These are phyloP conservation scores for Gastrolobium bilobum DNA, from an alignment of 306 rosid genomes.

Conservation along the genomic window DNA sequence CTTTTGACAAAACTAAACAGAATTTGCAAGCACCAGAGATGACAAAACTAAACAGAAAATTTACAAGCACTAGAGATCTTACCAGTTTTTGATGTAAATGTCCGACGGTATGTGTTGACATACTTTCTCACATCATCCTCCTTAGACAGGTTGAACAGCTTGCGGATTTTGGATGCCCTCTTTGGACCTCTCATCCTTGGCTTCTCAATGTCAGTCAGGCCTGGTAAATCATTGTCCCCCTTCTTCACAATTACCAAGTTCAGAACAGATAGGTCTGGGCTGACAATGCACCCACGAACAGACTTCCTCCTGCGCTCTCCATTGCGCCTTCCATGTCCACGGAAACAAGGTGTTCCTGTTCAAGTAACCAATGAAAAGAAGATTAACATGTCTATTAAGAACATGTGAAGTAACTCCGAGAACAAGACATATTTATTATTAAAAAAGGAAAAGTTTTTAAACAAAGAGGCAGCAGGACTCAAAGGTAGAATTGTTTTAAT, in stretches of 20 bases:
- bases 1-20: not conserved
- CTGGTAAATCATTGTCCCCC: constrained; percentile 57
- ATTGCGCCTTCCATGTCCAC: constrained; percentile 59
- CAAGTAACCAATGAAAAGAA: not conserved
- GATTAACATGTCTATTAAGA: not conserved
- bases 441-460: not conserved
- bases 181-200: constrained; percentile 64
- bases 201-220: constrained; percentile 58
- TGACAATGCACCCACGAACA: constrained; percentile 60
- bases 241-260: constrained; percentile 61
- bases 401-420: not conserved
- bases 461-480: not conserved
- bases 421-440: not conserved
- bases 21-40: not conserved
- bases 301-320: constrained; percentile 64
- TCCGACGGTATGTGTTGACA: constrained; percentile 57
- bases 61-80: not conserved
- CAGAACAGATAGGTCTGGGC: constrained; percentile 60
- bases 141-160: constrained; percentile 56
- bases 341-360: constrained; percentile 59
- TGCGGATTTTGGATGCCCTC: constrained; percentile 59
- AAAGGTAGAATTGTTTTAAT: not conserved
- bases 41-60: not conserved
- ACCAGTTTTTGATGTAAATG: constrained; percentile 55
- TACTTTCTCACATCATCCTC: constrained; percentile 60